Evolutionary conservation across 2,329 filamentous ascomycete species (phyloP), one percentile per base, ranked within the genome.

Genomic region (Pseudovirgaria hyperparasitica): DNA sequence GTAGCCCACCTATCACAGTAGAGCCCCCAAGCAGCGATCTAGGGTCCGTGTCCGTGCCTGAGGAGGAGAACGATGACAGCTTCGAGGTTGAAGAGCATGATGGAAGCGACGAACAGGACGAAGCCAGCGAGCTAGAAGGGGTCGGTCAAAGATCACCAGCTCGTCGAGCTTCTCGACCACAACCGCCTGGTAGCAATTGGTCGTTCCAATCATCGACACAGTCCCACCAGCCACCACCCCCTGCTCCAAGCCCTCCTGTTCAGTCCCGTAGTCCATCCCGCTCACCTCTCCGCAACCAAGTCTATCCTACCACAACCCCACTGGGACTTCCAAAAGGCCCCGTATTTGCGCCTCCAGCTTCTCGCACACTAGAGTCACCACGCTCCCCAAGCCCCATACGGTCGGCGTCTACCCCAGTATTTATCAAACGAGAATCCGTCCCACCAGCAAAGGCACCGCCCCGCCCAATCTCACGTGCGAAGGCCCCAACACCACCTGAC

Each of bases 311-410:
- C 16, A 15, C 11, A 30, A 38, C 27, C 31, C 31, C 11, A 16
- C 39, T 11, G 30, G 34, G 24, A 14, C 25, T 16, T 10, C 13
- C 16, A 19, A 36, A 27, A 28, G 17, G 24, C 16, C 19, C 9
- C 26, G n/a, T 26, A 15, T 46, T 46, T 16, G 16, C 22, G 14
- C 35, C 36, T 19, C 31, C 40, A 6, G 24, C 33, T 5, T 29
- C 34, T 62, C 35, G 42, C 28, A 25, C 32, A 51, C 49, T 48
- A 29, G 57, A 61, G n/a, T 76, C 70, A 37, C 76, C 78, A 24
- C 70, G 77, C 19, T 82, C 79, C 7, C 78, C 80, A 2, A 85
- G 79, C 37, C 79, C 80, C 2, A 56, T 81, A 15, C 70, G 77
- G 18, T 60, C 63, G n/a, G 46, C 51, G 27, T 63, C 69, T 21